Evolutionary conservation across 352 stramenopile species (phyloP), one percentile per base, ranked within the genome.

Genomic region (Phytopythium oedochilum): DNA sequence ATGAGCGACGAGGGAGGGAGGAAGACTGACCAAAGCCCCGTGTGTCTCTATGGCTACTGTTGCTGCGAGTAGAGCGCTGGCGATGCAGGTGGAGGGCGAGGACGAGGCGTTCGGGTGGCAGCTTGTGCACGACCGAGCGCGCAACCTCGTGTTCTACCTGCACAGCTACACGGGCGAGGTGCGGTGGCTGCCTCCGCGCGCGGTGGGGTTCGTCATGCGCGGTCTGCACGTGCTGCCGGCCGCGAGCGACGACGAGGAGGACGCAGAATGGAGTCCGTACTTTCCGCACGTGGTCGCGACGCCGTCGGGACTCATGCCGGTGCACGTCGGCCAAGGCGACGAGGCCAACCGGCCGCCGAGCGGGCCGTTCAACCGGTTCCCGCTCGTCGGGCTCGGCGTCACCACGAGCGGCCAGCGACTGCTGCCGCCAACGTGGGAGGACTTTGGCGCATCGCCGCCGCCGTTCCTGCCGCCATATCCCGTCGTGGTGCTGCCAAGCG

Each of bases 161-260:
- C 81, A 91, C 54, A 81, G 60, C 52, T 79, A 87, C 59, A 91
- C 81, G 23, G 81, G 81, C 0, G 81, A 91, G 75, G 76, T 89
- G 57, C 72, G 73, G n/a, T 90, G 78, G 78, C 66, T 71, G 36
- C 73, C 64, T 44, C 75, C 71, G 4, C 66, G 71, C 49, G 65
- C 63, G 6, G 62, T 73, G 18, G 71, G 75, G 40, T 84, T 83
- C 28, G 69, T 81, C 57, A 81, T 76, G 70, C 64, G 79, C 43
- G 70, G 66, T 28, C 56, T 70, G 47, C 74, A 70, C 25, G 65
- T 68, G 28, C 42, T 85, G 25, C 68, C 75, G 53, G 34, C 12
- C n/a, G 52, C 5, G 20, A 57, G 25, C 36, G 11, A 48, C 23
- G 47, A 38, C 32, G 9, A 48, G 65, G 17, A 39, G 40, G 14